Percentiles rank a stretch among this genome's conserved stretches.
Evolutionary conservation across 2,329 filamentous ascomycete species (phyloP).

Genomic region (Chrysoporthe cubensis): DNA sequence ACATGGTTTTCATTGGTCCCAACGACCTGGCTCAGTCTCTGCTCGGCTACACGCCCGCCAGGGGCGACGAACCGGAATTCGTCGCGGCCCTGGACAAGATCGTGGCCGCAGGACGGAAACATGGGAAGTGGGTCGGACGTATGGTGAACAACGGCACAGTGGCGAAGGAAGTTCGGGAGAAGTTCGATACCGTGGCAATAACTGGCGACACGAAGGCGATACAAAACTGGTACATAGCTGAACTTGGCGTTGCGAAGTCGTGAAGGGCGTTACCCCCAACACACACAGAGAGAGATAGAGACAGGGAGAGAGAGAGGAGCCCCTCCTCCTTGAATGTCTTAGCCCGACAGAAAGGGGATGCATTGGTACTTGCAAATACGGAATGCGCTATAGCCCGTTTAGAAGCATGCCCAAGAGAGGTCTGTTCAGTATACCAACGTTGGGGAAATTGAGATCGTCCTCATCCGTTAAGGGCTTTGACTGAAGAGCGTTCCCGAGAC

Average conservation of each 20-base stretch:
- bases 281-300: too few relatives aligned
- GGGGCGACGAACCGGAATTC: slow-evolving; percentile 53
- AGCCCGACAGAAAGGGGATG: background rate
- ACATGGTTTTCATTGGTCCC: slow-evolving; percentile 50
- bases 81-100: slow-evolving; percentile 50
- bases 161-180: slow-evolving; percentile 43
- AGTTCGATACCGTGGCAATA: slow-evolving; percentile 50
- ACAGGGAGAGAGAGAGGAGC: background rate
- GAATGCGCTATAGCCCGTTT: background rate
- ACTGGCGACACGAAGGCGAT: slow-evolving; percentile 51
- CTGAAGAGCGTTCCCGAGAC: background rate
- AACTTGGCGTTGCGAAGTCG: slow-evolving; percentile 45
- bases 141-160: slow-evolving; percentile 49
- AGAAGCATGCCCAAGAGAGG: background rate
- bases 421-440: background rate
- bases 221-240: slow-evolving; percentile 52
- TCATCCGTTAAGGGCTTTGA: too few relatives aligned
- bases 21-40: slow-evolving; percentile 49
- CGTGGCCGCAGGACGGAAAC: slow-evolving; percentile 46
- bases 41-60: slow-evolving; percentile 50
- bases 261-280: slow-evolving; percentile 16
- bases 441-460: too few relatives aligned
- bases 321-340: background rate
- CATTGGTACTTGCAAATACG: background rate
- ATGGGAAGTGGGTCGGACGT: slow-evolving; percentile 55